Percentiles rank a stretch among this genome's conserved stretches.
phyloP scores from a whole-genome alignment of 441 rosid species.

The Gossypium laxum region DNA sequence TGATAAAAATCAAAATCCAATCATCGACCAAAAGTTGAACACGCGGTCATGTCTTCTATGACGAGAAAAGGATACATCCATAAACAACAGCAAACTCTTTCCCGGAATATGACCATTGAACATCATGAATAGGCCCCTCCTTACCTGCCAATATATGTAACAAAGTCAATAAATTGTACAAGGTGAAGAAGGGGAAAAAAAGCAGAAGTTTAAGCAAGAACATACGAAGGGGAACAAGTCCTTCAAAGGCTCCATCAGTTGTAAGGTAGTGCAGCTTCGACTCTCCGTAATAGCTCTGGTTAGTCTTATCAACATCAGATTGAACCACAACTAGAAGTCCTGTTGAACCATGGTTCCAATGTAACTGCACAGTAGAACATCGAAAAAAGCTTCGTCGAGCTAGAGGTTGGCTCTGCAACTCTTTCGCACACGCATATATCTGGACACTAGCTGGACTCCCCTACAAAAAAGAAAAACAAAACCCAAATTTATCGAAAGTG shows the following conservation, averaged over 20 bases:
- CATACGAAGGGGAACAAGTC: conserved; percentile 79
- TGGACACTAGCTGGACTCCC: conserved; percentile 89
- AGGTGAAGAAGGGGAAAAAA: conserved; percentile 8
- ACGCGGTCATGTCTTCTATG: not conserved
- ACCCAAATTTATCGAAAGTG: not conserved
- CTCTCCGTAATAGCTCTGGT: conserved; percentile 85
- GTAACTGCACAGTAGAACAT: conserved; percentile 71
- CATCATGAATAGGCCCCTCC: conserved; percentile 93
- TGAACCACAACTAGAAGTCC: conserved; percentile 75
- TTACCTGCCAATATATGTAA: conserved; percentile 48
- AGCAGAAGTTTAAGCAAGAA: conserved; percentile 15
- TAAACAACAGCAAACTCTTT: conserved; percentile 85
- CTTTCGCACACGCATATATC: conserved; percentile 60
- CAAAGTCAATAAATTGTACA: conserved; percentile 23
- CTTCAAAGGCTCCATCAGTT: conserved; percentile 67
- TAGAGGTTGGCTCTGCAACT: conserved; percentile 56
- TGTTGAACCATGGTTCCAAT: conserved; percentile 72
- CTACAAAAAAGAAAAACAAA: conserved; percentile 27
- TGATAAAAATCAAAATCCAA: not conserved
- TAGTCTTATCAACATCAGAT: conserved; percentile 87
- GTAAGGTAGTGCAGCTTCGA: conserved; percentile 79
- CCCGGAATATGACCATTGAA: conserved; percentile 85
- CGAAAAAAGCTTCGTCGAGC: conserved; percentile 77
- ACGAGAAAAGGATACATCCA: conserved; percentile 77
- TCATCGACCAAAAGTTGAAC: not conserved